Base-by-base conservation (phyloP, 768 basidiomycete genomes). In the Lanmaoa rubissima region DNA sequence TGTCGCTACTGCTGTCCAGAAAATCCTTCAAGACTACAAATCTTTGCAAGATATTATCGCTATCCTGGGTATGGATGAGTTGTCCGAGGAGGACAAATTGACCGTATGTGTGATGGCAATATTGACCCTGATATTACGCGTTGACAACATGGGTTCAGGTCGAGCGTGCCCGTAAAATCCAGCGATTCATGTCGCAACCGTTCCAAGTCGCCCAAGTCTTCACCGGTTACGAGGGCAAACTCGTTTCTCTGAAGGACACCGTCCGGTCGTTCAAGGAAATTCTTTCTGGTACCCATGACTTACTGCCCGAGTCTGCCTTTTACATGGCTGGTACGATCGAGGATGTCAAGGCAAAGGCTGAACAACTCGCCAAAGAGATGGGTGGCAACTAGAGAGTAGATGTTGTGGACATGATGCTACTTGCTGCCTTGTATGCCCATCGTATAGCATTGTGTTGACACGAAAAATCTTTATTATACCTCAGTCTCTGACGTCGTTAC, bases 151-250 rank as follows among this genome's bases (percentile, higher is more conserved):
- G n/a, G 5, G 66, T 47, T 10, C 56, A 90, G 88, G 94, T 97
- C 79, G 92, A 95, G 79, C 94, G 94, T 76, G 95, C 94, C 61
- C 92, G 94, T 75, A 97, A 97, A 82, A 94, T 98, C 70, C 94
- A 93, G 75, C 90, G 94, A 81, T 98, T 98, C 92, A 98, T 99
- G 97, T 98, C 94, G 65, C 95, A 99, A 79, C 97, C 97, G 61
- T 99, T 99, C 94, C 91, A 92, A 74, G 96, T 98, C 74, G 97
- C 95, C 55, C 94, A 98, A 81, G 94, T 97, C 76, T 98, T 98
- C 86, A 98, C 96, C 71, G 96, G 96, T 82, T 95, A 92, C 70
- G 95, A 97, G 82, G 97, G 96, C 72, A 92, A 90, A 75, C 92
- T 98, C 59, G 96, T 99, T 36, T 81, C 95, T 14, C 80, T 99